Base-by-base conservation (phyloP, 2,329 filamentous ascomycete genomes). In the Hypoxylon sp. region DNA sequence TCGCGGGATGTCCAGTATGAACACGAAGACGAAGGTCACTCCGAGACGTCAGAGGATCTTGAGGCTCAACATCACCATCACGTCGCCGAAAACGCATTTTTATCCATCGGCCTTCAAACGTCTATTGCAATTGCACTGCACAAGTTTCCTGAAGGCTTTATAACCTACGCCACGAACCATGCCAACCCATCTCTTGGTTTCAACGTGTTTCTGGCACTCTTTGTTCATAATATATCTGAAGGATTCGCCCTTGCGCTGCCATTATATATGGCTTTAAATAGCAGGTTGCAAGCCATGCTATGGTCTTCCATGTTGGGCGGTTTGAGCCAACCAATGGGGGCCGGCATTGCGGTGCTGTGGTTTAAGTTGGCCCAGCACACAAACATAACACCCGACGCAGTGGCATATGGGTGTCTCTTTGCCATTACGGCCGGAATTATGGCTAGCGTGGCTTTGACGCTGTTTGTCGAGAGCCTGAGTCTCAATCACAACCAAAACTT, bases 221-320 rank as follows among this genome's bases (percentile, higher is more conserved):
- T 97, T 77, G 95, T 99, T 65, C 96, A 99, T 85, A 99, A 98
- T 81, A 97, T 99, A 75, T 94, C 93, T 28, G 96, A 99, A 82
- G 96, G 96, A 1, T 98, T 98, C 77, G 93, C 94, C 68, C 91
- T 99, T 86, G 93, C 94, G 0, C 82, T 99, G 0, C 96, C 96
- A 0, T 85, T 99, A 0, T 99, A 97, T 80, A 92, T 99, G 75
- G 96, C 96, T 1, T 87, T 98, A 32, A 87, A 91, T 68, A 95
- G 90, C 64, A 91, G 94, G 49, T 82, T 88, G 76, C 91, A 90
- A 74, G 95, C 96, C 17, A 96, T 98, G 82, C 80, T 92, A 65
- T 97, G 93, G 90, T 91, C 92, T 3, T 90, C 92, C 9, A 78
- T 97, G 0, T 84, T 99, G 0, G 96, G 96, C 10, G 96, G 96